Evolutionary conservation across 805 yeast species (phyloP).

Genomic region (Candida silvicultrix): DNA sequence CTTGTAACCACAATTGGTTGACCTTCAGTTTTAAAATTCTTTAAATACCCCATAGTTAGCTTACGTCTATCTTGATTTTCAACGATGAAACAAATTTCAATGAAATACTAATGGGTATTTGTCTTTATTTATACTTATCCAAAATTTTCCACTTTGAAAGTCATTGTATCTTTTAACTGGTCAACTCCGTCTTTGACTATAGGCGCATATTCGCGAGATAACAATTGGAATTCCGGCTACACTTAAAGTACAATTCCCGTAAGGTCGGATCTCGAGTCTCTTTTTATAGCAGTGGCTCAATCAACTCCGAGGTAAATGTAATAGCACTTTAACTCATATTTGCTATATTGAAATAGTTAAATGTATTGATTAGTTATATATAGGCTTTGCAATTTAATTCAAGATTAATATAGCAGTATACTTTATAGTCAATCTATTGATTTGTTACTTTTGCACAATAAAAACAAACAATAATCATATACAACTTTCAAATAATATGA

Average conservation of each 20-base stretch:
- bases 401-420: background rate
- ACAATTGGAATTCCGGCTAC: background rate
- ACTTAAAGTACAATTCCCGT: background rate
- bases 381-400: background rate
- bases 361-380: no score
- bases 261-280: background rate
- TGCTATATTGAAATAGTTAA: background rate
- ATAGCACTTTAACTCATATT: no score
- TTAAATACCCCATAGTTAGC: slow-evolving; percentile 23
- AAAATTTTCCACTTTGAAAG: background rate
- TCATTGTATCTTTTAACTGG: background rate
- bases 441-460: background rate
- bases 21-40: slow-evolving; percentile 27
- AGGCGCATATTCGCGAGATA: background rate
- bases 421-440: background rate
- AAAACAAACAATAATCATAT: background rate
- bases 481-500: slow-evolving; percentile 13
- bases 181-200: background rate
- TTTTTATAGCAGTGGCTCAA: no score
- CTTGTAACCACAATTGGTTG: slow-evolving; percentile 36
- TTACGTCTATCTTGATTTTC: no score
- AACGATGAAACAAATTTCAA: no score
- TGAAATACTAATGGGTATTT: background rate
- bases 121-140: background rate
- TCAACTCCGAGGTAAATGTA: no score